A percentile compares a stretch with the other conserved stretches of the same genome.
Evolutionary conservation across 2,329 filamentous ascomycete genomes (phyloP).

Genomic region (Aspergillus awamori): DNA sequence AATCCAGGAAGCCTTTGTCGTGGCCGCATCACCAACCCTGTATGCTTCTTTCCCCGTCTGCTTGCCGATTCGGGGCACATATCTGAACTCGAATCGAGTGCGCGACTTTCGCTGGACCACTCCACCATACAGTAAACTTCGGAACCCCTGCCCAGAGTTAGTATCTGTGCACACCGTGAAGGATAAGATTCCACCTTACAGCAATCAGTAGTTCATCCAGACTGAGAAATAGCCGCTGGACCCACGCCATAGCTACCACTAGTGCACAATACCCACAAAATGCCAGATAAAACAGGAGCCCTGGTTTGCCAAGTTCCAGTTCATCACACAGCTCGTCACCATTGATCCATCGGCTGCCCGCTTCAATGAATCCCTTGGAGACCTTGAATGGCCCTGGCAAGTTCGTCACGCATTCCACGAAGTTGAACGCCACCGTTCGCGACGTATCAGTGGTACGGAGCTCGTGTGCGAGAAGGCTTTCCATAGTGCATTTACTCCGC

Average conservation of each 20-base stretch:
- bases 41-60: conserved; percentile 13
- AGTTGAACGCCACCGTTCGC: conserved; percentile 41
- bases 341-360: conserved; percentile 44
- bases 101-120: conserved; percentile 36
- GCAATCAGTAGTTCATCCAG: conserved; percentile 30
- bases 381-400: conserved; percentile 39
- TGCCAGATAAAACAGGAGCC: conserved; percentile 20
- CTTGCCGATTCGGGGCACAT: conserved; percentile 28
- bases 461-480: conserved; percentile 45
- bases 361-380: conserved; percentile 41
- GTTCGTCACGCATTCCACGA: conserved; percentile 43
- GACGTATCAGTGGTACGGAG: conserved; percentile 39
- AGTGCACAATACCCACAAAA: conserved; percentile 33
- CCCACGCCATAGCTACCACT: conserved; percentile 29
- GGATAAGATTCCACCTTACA: conserved; percentile 19
- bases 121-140: conserved; percentile 28
- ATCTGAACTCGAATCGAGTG: conserved; percentile 40
- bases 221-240: conserved; percentile 29
- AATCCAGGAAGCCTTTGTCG: not conserved
- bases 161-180: not conserved
- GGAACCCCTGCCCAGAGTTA: conserved; percentile 14
- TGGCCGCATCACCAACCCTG: not conserved
- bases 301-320: conserved; percentile 38
- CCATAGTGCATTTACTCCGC: conserved; percentile 63
- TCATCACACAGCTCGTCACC: conserved; percentile 42